Percentiles rank a stretch among this genome's conserved stretches.
These are phyloP conservation scores for Candida yuanshanica DNA, from an alignment of 805 yeast species.

Conservation along the genomic window DNA sequence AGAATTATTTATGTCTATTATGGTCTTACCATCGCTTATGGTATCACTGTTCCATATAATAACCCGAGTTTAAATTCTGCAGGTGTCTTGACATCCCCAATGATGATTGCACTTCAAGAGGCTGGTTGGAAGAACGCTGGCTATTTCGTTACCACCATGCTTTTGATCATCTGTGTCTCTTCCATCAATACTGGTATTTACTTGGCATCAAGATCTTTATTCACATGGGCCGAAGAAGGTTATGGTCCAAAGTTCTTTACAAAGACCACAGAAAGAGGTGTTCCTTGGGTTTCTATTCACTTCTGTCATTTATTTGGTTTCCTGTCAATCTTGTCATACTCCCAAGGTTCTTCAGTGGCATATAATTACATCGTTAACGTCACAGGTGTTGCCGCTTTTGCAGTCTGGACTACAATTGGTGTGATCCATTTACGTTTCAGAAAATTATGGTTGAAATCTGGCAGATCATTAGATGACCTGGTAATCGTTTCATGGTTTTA, in stretches of 20 bases:
- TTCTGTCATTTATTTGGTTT: slow-evolving; percentile 55
- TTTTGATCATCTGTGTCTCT: slow-evolving; percentile 57
- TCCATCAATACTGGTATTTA: slow-evolving; percentile 68
- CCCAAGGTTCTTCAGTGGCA: slow-evolving; percentile 48
- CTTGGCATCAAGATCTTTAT: slow-evolving; percentile 62
- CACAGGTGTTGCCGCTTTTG: slow-evolving; percentile 68
- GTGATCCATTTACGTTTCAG: slow-evolving; percentile 63
- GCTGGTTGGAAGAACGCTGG: slow-evolving; percentile 64
- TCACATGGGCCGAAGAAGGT: slow-evolving; percentile 57
- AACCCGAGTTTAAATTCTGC: slow-evolving; percentile 41
- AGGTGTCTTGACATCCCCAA: slow-evolving; percentile 54
- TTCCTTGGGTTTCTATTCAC: slow-evolving; percentile 59
- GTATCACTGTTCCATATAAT: slow-evolving; percentile 62
- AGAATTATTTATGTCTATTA: slow-evolving; percentile 64
- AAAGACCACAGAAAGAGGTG: slow-evolving; percentile 49
- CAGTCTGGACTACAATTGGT: slow-evolving; percentile 63
- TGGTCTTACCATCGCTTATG: slow-evolving; percentile 53
- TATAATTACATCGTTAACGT: slow-evolving; percentile 69
- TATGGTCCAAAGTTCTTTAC: slow-evolving; percentile 53
- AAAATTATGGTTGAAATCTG: slow-evolving; percentile 53
- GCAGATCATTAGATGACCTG: slow-evolving; percentile 55
- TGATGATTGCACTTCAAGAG: slow-evolving; percentile 61
- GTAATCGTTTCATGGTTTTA: slow-evolving; percentile 63
- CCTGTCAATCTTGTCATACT: slow-evolving; percentile 50
- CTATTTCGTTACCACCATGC: slow-evolving; percentile 62